Conservation (phyloP, 164 flowering plant species). For the Paratinospora sagittata region DNA sequence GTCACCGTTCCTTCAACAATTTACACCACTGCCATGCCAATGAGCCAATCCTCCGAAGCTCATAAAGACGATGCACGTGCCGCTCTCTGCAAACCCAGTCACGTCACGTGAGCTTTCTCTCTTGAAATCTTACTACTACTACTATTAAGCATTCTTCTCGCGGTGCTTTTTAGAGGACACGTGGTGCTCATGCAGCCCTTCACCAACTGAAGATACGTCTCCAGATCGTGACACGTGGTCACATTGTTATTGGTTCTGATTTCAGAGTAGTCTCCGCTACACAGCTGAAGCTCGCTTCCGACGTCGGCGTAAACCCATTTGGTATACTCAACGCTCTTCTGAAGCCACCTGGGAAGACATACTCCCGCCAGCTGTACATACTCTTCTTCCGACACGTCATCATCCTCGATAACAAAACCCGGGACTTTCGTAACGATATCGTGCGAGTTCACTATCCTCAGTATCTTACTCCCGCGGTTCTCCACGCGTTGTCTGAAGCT, state of each 20-base stretch:
- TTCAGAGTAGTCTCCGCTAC: constrained; percentile 37
- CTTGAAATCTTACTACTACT: background rate
- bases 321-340: constrained; percentile 20
- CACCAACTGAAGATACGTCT: constrained; percentile 54
- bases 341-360: constrained; percentile 15
- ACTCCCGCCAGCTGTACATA: constrained; percentile 4
- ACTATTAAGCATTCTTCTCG: background rate
- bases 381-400: constrained; percentile 5
- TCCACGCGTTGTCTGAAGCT: constrained; percentile 40
- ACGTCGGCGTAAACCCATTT: constrained; percentile 48
- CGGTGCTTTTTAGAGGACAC: constrained; percentile 30
- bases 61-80: background rate
- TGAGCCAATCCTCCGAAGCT: too few species aligned
- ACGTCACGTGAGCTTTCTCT: background rate
- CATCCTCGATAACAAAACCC: constrained; percentile 33
- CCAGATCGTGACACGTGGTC: constrained; percentile 54
- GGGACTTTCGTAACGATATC: constrained; percentile 67
- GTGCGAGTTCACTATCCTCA: constrained; percentile 58
- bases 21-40: too few species aligned
- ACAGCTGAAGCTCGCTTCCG: constrained; percentile 40
- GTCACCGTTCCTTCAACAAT: background rate
- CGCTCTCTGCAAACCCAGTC: background rate
- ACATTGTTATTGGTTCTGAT: constrained; percentile 19
- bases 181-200: constrained; percentile 36
- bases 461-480: constrained; percentile 38